Evolutionary conservation across 352 stramenopile species (phyloP), one percentile per base, ranked within the genome.

Genomic region (Globisporangium spiculum): DNA sequence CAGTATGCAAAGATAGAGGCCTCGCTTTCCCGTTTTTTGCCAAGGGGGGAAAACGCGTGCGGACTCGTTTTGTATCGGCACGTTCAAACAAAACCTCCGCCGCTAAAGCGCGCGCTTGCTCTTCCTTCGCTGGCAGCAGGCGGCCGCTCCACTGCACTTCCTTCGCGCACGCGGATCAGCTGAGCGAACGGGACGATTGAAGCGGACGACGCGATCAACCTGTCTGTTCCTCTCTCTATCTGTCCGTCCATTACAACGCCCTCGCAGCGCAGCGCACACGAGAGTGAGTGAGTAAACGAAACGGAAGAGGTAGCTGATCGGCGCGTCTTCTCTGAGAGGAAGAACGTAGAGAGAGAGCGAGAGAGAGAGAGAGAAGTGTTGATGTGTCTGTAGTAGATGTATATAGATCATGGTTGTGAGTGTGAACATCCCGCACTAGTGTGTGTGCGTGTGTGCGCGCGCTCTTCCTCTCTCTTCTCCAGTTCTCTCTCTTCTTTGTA

Each of bases 81-180:
- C 41, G 38, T 65, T 65, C 32, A 65, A 65, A 57, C 16, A 65
- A 57, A 65, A 65, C 60, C 44, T 65, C 60, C 60, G 54, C 54
- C 27, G 60, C 44, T 34, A 60, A 60, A 60, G 38, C 58, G 58
- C 60, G 46, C 44, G 36, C 44, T 30, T 60, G 59, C 59, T 58
- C 52, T 30, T 58, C 27, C 16, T 32, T 41, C 32, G 26, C 53
- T n/a, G 4, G 26, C 53, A 20, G 22, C 41, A 22, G 30, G 30
- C 30, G 32, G 32, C 32, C 5, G 32, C 32, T 38, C 32, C 58
- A 54, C 58, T 63, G 58, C 58, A 36, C 58, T 44, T 57, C 44
- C 38, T 57, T 30, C 44, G 38, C 59, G 56, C 16, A 48, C 60
- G 36, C 27, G n/a, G 26, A 27, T 30, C 30, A 34, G 30, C 26